Evolutionary conservation across 1,139 yeast genomes (phyloP).

Genomic region (Lodderomyces pseudojiufengensis): DNA sequence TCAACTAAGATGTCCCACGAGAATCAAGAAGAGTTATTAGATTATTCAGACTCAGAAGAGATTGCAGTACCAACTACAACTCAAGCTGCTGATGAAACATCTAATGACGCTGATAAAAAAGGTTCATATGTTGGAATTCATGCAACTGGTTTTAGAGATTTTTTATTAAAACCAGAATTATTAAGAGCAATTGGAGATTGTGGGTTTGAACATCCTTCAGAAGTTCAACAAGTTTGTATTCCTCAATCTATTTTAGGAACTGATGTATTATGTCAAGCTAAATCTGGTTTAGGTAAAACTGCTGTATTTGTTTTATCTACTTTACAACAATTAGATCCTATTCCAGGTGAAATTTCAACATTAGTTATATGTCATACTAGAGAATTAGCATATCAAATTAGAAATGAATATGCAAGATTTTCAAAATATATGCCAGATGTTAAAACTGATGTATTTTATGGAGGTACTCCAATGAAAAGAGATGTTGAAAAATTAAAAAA

Average conservation of each 20-base stretch:
- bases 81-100: slow-evolving; percentile 29
- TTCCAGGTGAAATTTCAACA: slow-evolving; percentile 93
- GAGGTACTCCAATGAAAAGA: slow-evolving; percentile 86
- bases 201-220: slow-evolving; percentile 99
- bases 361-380: slow-evolving; percentile 96
- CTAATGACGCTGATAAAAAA: slow-evolving; percentile 67
- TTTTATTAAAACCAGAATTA: slow-evolving; percentile 91
- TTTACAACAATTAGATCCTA: slow-evolving; percentile 94
- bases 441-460: slow-evolving; percentile 93
- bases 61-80: slow-evolving; percentile 71
- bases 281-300: slow-evolving; percentile 98
- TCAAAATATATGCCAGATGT: slow-evolving; percentile 99
- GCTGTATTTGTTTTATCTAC: slow-evolving; percentile 97
- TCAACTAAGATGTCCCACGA: slow-evolving; percentile 70
- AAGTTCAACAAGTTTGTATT: slow-evolving; percentile 98
- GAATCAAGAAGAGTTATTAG: slow-evolving; percentile 98
- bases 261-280: slow-evolving; percentile 97
- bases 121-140: slow-evolving; percentile 98
- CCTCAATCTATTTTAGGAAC: slow-evolving; percentile 98
- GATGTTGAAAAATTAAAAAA: slow-evolving; percentile 86
- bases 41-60: slow-evolving; percentile 97
- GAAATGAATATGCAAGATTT: slow-evolving; percentile 96
- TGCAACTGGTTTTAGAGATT: slow-evolving; percentile 98
- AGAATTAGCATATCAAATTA: slow-evolving; percentile 97
- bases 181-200: slow-evolving; percentile 97